These are phyloP conservation scores for Hippophae tibetana DNA, from an alignment of 306 rosid species.

Conservation along the genomic window DNA sequence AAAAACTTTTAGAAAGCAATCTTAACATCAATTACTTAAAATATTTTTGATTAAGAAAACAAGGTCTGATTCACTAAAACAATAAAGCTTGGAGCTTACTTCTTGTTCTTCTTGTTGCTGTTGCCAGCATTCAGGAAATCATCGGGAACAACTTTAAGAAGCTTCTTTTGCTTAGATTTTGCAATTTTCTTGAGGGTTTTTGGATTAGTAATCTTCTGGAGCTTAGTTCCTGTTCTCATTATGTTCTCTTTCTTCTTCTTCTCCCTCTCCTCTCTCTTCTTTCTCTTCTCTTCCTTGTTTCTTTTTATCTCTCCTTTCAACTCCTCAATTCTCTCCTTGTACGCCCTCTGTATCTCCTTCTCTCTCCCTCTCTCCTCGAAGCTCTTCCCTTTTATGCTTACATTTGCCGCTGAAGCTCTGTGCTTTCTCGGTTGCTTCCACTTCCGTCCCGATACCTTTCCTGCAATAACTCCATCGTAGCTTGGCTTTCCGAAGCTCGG, in stretches of 20 bases:
- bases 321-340: constrained; percentile 57
- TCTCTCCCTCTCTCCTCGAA: constrained; percentile 62
- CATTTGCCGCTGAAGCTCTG: constrained; percentile 53
- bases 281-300: constrained; percentile 78
- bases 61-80: too few species aligned
- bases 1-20: too few species aligned
- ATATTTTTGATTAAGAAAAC: too few species aligned
- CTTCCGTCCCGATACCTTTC: constrained; percentile 65
- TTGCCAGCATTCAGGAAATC: constrained; percentile 27
- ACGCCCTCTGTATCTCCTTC: constrained; percentile 72
- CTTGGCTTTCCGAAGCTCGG: constrained; percentile 58
- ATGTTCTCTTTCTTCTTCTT: constrained; percentile 88
- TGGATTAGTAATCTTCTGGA: constrained; percentile 73
- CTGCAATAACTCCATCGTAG: constrained; percentile 85
- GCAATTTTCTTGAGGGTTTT: constrained; percentile 76
- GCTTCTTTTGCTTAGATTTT: constrained; percentile 64
- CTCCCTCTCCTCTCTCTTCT: constrained; percentile 76
- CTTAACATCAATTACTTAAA: too few species aligned
- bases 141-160: constrained; percentile 66
- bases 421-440: constrained; percentile 73
- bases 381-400: constrained; percentile 47
- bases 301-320: constrained; percentile 62
- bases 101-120: not conserved
- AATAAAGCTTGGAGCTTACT: not conserved
- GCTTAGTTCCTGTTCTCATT: constrained; percentile 61